Conservation (phyloP, 371 early-diverging fungal species). For the Quaeritorhiza haematococci region DNA sequence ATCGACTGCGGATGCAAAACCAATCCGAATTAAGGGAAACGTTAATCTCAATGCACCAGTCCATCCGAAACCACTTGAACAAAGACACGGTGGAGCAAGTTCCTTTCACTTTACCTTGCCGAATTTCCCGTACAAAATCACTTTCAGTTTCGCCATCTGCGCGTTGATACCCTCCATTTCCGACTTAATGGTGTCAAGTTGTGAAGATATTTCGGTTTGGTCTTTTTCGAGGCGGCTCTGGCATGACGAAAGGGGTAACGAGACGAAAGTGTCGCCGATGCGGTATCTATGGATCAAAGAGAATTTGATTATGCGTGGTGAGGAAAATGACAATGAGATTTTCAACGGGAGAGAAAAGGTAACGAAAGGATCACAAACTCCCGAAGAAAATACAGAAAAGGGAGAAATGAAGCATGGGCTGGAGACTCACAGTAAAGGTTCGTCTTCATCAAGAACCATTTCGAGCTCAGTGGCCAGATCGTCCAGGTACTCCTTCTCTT, state of each 20-base stretch:
- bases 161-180: conserved; percentile 58
- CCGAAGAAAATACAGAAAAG: too few relatives aligned
- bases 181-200: conserved; percentile 46
- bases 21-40: too few relatives aligned
- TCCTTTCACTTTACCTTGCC: conserved; percentile 55
- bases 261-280: conserved; percentile 82
- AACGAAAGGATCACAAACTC: too few relatives aligned
- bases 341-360: too few relatives aligned
- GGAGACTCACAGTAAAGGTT: conserved; percentile 72
- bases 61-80: too few relatives aligned
- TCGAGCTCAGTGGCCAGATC: conserved; percentile 88
- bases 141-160: conserved; percentile 84
- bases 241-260: conserved; percentile 66
- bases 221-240: conserved; percentile 63
- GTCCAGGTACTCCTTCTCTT: conserved; percentile 87
- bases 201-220: conserved; percentile 19
- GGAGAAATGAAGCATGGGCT: too few relatives aligned
- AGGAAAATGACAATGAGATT: not conserved
- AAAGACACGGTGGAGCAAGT: too few relatives aligned
- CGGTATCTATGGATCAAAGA: conserved; percentile 52
- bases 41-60: too few relatives aligned
- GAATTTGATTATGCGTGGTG: not conserved
- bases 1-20: too few relatives aligned
- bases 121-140: conserved; percentile 82
- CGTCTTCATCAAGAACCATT: conserved; percentile 89